Percentiles rank a stretch among this genome's conserved stretches.
Conservation (phyloP, 2,329 filamentous ascomycete species). For the Phialemoniopsis sp. region DNA sequence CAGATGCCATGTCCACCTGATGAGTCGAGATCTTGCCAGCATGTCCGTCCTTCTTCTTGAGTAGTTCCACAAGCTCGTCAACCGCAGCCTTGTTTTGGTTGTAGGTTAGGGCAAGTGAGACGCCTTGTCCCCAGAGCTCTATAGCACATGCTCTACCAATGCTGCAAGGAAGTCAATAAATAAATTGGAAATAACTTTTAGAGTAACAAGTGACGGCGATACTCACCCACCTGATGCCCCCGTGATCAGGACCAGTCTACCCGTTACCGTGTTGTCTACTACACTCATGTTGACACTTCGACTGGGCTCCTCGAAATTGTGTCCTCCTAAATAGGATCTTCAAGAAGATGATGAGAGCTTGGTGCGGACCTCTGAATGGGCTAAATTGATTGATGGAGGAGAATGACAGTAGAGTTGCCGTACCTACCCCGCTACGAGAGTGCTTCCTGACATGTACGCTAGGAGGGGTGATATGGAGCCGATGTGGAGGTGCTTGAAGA, state of each 20-base stretch:
- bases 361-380: too few relatives aligned
- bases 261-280: conserved; percentile 24
- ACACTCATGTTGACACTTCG: background rate
- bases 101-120: conserved; percentile 26
- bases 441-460: too few relatives aligned
- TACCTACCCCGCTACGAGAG: too few relatives aligned
- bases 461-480: too few relatives aligned
- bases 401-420: too few relatives aligned
- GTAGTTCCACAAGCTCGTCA: conserved; percentile 20
- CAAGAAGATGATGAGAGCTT: too few relatives aligned
- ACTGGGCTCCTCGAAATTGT: too few relatives aligned
- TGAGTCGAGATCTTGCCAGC: conserved; percentile 42
- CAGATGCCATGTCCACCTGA: conserved; percentile 49
- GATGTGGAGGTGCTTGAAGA: too few relatives aligned
- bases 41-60: conserved; percentile 5
- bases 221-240: conserved; percentile 26
- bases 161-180: too few relatives aligned
- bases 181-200: conserved; percentile 9
- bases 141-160: conserved; percentile 27
- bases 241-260: conserved; percentile 27
- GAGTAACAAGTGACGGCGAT: conserved; percentile 4
- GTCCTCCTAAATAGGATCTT: too few relatives aligned
- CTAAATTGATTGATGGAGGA: too few relatives aligned
- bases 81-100: conserved; percentile 19
- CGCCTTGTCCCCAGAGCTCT: conserved; percentile 24